Conservation (phyloP, 225 moss, liverwort and hornwort species). For the Polytrichum formosum region DNA sequence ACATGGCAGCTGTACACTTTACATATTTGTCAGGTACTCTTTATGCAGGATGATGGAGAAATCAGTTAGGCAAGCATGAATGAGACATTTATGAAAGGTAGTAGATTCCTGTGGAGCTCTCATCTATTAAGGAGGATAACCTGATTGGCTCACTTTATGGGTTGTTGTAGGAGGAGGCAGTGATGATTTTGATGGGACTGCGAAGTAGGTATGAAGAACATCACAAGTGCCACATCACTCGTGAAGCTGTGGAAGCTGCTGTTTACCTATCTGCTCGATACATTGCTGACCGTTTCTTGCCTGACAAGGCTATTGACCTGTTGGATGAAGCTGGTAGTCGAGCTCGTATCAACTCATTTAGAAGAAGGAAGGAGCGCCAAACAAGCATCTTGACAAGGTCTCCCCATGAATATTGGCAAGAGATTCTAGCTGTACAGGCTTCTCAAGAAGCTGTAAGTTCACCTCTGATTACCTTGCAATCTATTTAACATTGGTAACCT, state of each 20-base stretch:
- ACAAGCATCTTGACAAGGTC: conserved; percentile 79
- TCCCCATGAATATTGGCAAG: conserved; percentile 87
- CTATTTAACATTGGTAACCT: too few species aligned
- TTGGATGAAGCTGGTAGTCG: conserved; percentile 98
- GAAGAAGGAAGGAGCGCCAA: conserved; percentile 75
- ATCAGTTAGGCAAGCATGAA: too few species aligned
- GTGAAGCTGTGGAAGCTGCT: conserved; percentile 89
- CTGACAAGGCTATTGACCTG: conserved; percentile 96
- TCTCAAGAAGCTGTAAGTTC: conserved; percentile 77
- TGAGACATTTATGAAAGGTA: too few species aligned
- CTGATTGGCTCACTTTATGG: conserved; percentile 1
- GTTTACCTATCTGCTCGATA: conserved; percentile 81
- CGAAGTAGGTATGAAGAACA: conserved; percentile 92
- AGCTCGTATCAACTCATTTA: conserved; percentile 78
- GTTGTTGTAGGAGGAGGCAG: conserved; percentile 74
- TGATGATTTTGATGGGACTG: conserved; percentile 77
- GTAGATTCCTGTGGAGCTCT: too few species aligned
- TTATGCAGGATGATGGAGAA: too few species aligned
- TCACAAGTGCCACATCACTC: conserved; percentile 86
- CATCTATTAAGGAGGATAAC: too few species aligned
- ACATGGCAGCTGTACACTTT: too few species aligned
- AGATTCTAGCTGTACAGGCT: conserved; percentile 85
- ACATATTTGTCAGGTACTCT: too few species aligned
- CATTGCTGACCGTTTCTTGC: conserved; percentile 91
- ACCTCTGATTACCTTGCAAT: too few species aligned